Evolutionary conservation across 139 green algal species (phyloP).

Genomic region (Coccomyxa sp.): DNA sequence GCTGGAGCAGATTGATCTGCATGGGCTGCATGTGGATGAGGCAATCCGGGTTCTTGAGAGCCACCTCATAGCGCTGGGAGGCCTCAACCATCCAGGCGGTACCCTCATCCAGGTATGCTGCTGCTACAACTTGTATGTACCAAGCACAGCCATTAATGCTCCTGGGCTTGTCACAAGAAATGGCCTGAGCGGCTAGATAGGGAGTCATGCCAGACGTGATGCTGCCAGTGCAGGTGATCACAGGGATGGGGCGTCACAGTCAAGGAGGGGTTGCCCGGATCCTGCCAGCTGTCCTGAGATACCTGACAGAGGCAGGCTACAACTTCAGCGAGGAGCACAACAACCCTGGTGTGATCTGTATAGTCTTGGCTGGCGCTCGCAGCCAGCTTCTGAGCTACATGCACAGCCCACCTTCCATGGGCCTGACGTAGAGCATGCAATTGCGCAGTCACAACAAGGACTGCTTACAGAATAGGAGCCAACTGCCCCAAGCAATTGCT

Average conservation of each 20-base stretch:
- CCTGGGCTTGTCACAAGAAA: too few species aligned
- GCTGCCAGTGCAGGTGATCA: conserved; percentile 20
- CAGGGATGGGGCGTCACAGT: conserved; percentile 27
- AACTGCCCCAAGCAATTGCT: too few species aligned
- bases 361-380: not conserved
- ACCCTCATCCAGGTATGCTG: conserved; percentile 27
- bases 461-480: too few species aligned
- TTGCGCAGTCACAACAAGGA: too few species aligned
- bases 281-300: conserved; percentile 34
- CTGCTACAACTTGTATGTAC: not conserved
- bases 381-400: too few species aligned
- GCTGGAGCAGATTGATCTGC: conserved; percentile 7
- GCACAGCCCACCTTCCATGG: too few species aligned
- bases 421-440: too few species aligned
- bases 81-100: conserved; percentile 29
- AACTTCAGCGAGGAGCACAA: conserved; percentile 18
- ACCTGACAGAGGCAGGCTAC: conserved; percentile 29
- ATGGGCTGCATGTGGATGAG: conserved; percentile 24
- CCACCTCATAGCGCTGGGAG: conserved; percentile 24
- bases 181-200: too few species aligned
- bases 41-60: conserved; percentile 12
- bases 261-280: conserved; percentile 21
- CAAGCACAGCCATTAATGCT: too few species aligned
- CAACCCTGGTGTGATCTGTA: conserved; percentile 24
- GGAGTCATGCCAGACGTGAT: not conserved